phyloP scores from a whole-genome alignment of 148 eudicot species.

The Chenopodium berlandieri region DNA sequence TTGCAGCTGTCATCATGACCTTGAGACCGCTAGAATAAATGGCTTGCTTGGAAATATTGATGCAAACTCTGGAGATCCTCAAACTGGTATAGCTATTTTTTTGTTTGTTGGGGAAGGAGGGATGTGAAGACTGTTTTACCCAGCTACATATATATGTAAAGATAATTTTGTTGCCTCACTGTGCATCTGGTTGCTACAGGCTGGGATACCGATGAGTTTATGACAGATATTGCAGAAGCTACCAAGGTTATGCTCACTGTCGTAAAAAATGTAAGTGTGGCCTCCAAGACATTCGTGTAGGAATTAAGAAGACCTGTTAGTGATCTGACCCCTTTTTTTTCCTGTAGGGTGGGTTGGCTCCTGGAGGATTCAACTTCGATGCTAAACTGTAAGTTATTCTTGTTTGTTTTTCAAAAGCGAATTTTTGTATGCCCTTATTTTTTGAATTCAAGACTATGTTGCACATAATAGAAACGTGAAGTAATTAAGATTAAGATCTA shows the following conservation, averaged over 20 bases:
- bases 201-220: constrained; percentile 99
- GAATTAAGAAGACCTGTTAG: background rate
- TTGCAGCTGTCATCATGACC: constrained; percentile 94
- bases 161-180: constrained; percentile 2
- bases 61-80: constrained; percentile 97
- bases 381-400: constrained; percentile 77
- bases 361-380: constrained; percentile 98
- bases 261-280: constrained; percentile 73
- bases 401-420: background rate
- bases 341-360: constrained; percentile 86
- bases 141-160: constrained; percentile 4
- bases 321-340: background rate
- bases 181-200: constrained; percentile 43
- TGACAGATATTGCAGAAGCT: constrained; percentile 86
- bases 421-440: background rate
- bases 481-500: no score
- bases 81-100: constrained; percentile 47
- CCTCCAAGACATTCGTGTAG: background rate
- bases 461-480: background rate
- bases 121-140: background rate
- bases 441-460: background rate
- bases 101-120: background rate
- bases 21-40: constrained; percentile 94
- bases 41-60: constrained; percentile 95
- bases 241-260: constrained; percentile 88